Evolutionary conservation across 2,329 filamentous ascomycete genomes (phyloP).

Genomic region (Fusarium newnesense): DNA sequence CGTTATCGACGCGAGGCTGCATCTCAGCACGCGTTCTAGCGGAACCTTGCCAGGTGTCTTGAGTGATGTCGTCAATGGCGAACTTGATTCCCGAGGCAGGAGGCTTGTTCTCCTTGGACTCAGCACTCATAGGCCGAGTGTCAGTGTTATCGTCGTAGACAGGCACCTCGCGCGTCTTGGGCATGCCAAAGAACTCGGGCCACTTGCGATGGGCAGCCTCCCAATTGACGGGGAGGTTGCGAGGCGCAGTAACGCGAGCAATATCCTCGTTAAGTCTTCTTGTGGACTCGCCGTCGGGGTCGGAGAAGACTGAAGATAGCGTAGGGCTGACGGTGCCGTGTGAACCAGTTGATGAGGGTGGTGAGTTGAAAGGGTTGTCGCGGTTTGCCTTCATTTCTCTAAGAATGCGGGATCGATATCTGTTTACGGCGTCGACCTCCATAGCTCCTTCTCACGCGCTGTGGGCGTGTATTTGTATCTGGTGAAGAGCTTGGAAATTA

Average conservation of each 20-base stretch:
- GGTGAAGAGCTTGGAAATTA: conserved; percentile 30
- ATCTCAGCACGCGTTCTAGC: conserved; percentile 60
- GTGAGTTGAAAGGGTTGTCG: conserved; percentile 68
- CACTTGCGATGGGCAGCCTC: conserved; percentile 61
- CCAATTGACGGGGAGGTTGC: conserved; percentile 56
- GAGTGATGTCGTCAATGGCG: conserved; percentile 56
- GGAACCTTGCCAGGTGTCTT: conserved; percentile 53
- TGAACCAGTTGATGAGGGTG: conserved; percentile 66
- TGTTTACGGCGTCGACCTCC: conserved; percentile 54
- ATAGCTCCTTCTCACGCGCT: conserved; percentile 49
- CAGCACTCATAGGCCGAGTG: conserved; percentile 50
- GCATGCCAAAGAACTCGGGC: conserved; percentile 61
- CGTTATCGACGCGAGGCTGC: conserved; percentile 65
- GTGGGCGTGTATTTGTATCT: conserved; percentile 28
- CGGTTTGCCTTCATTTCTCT: conserved; percentile 64
- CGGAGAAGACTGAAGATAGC: conserved; percentile 62
- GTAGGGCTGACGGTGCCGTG: conserved; percentile 67
- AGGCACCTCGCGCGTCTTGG: conserved; percentile 47
- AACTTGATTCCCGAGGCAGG: conserved; percentile 49
- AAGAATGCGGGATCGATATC: conserved; percentile 60
- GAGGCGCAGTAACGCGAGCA: conserved; percentile 54
- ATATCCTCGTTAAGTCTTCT: conserved; percentile 62
- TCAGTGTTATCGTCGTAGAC: conserved; percentile 48
- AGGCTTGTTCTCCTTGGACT: conserved; percentile 59
- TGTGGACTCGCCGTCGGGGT: conserved; percentile 65